phyloP scores from a whole-genome alignment of 345 rosid species.

The Bruguiera parviflora region DNA sequence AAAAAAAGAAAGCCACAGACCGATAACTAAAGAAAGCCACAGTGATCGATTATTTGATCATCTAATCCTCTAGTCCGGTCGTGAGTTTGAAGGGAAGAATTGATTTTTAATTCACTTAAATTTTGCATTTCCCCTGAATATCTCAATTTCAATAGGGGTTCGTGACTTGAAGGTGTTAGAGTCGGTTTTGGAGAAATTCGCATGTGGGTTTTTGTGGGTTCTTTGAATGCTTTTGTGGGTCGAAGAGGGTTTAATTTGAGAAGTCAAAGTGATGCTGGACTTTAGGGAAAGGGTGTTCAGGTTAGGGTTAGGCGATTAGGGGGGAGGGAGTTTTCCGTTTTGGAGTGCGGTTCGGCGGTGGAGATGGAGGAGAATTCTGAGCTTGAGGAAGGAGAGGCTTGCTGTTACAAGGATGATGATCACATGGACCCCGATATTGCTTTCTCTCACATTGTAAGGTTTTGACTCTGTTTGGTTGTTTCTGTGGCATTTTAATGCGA shows the following conservation, averaged over 20 bases:
- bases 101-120: background rate
- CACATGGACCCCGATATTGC: slow-evolving; percentile 54
- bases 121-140: background rate
- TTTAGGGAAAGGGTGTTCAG: slow-evolving; percentile 44
- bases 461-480: slow-evolving; percentile 18
- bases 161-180: background rate
- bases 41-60: background rate
- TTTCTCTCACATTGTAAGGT: slow-evolving; percentile 76
- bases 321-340: background rate
- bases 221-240: background rate
- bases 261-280: slow-evolving; percentile 47
- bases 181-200: slow-evolving; percentile 5
- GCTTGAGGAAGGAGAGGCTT: slow-evolving; percentile 78
- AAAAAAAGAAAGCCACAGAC: background rate
- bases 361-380: slow-evolving; percentile 54
- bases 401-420: slow-evolving; percentile 31
- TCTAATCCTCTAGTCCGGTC: slow-evolving; percentile 10
- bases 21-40: background rate
- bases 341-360: background rate
- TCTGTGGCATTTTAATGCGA: too few relatives aligned
- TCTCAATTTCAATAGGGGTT: slow-evolving; percentile 1
- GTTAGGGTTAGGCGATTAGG: slow-evolving; percentile 5
- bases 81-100: background rate
- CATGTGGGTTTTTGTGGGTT: slow-evolving; percentile 10
- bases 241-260: background rate